Percentiles rank a stretch among this genome's conserved stretches.
Evolutionary conservation across 164 flowering plant species (phyloP).

Genomic region (Chimonanthus praecox): DNA sequence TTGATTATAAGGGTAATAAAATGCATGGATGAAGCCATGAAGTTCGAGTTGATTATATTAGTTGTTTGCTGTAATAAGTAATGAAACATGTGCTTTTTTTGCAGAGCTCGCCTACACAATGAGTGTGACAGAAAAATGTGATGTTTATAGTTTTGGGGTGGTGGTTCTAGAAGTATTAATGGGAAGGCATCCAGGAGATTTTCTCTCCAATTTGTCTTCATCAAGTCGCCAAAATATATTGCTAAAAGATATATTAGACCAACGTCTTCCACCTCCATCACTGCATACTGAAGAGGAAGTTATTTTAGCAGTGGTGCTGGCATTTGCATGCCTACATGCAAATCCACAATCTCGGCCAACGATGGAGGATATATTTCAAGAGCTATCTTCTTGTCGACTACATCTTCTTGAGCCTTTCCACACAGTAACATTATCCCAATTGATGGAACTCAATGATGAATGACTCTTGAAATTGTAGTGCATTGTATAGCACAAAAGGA

Average conservation of each 20-base stretch:
- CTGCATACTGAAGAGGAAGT: not conserved
- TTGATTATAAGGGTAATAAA: no score
- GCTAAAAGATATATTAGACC: constrained; percentile 1
- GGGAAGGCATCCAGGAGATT: constrained; percentile 4
- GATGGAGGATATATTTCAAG: not conserved
- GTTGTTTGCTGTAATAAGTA: not conserved
- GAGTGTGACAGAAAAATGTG: not conserved
- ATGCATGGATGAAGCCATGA: not conserved
- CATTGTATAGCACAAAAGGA: not conserved
- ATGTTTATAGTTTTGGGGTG: constrained; percentile 1
- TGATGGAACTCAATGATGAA: not conserved
- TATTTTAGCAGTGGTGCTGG: not conserved
- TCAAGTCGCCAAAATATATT: not conserved
- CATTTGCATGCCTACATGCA: not conserved
- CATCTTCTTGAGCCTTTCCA: not conserved
- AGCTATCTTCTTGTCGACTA: not conserved
- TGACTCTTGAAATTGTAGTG: not conserved
- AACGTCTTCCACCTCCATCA: not conserved
- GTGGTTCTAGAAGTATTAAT: not conserved
- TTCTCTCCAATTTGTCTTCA: not conserved
- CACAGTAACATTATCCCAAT: not conserved
- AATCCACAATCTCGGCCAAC: constrained; percentile 4
- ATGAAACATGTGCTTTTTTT: not conserved
- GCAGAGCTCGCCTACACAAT: constrained; percentile 4
- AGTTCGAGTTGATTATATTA: not conserved